A percentile compares a stretch with the other conserved stretches of the same genome.
These are phyloP conservation scores for Plasmodium ovale DNA, from an alignment of 169 alveolate genomes.

Conservation along the genomic window DNA sequence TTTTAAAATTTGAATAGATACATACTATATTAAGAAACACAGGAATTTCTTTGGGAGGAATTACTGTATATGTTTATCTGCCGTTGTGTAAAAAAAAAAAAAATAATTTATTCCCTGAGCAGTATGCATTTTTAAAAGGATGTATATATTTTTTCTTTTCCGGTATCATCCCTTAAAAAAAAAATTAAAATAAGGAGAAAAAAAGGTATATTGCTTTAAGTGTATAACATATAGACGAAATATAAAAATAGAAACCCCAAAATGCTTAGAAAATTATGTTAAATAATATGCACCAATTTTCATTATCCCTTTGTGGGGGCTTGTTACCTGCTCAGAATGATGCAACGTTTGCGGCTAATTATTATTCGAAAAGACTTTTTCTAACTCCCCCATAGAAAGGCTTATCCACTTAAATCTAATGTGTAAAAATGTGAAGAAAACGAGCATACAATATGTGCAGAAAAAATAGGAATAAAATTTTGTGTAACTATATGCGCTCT, in stretches of 20 bases:
- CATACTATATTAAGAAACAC: too few species aligned
- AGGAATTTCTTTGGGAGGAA: too few species aligned
- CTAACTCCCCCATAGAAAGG: neutral
- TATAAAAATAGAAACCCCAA: too few species aligned
- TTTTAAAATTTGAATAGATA: too few species aligned
- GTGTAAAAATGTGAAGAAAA: neutral
- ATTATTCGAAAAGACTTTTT: neutral
- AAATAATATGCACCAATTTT: too few species aligned
- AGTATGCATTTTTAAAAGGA: neutral
- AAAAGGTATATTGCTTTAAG: neutral
- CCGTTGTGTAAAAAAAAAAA: neutral
- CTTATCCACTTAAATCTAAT: slow-evolving; percentile 1
- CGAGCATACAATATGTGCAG: neutral
- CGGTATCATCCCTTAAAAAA: neutral
- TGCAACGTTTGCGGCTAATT: neutral
- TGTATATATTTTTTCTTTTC: neutral
- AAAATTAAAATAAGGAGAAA: neutral
- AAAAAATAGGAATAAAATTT: neutral
- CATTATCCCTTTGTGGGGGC: too few species aligned
- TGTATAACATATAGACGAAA: neutral
- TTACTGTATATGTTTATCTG: too few species aligned
- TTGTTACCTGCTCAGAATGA: neutral
- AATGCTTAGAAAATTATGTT: too few species aligned
- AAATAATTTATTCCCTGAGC: neutral
- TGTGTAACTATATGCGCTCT: neutral